Evolutionary conservation across 768 basidiomycete species (phyloP).

Genomic region (Crassisporium funariophilum): DNA sequence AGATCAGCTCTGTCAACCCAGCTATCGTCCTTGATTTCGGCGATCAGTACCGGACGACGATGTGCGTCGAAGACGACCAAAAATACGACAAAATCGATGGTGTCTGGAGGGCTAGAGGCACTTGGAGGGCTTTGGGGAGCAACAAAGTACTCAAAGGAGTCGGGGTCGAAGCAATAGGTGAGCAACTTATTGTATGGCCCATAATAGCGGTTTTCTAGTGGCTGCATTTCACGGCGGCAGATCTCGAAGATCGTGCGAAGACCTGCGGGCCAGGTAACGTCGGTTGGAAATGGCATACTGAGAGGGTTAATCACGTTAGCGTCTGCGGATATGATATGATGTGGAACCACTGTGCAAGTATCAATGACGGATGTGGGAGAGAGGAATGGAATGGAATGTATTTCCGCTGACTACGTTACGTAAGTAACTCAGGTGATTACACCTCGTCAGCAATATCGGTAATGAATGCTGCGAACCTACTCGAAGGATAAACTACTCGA

Average conservation of each 20-base stretch:
- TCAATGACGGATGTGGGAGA: not conserved
- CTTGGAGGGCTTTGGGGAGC: conserved; percentile 30
- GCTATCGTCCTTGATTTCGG: conserved; percentile 33
- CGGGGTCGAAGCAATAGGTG: conserved; percentile 32
- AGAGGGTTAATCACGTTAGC: not conserved
- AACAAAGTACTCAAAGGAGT: conserved; percentile 22
- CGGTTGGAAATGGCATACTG: conserved; percentile 17
- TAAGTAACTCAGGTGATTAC: conserved; percentile 2
- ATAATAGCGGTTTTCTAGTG: conserved; percentile 35
- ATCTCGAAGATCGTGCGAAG: conserved; percentile 32
- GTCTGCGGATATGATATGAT: not conserved
- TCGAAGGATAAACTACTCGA: not conserved
- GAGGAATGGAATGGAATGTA: not conserved
- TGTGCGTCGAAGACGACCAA: conserved; percentile 32
- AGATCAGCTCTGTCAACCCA: conserved; percentile 26
- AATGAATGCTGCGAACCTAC: not conserved
- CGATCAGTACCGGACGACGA: conserved; percentile 33
- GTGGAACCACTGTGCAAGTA: not conserved
- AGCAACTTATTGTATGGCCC: conserved; percentile 42
- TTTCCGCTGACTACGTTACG: not conserved
- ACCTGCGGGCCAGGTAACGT: conserved; percentile 28
- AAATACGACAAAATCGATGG: conserved; percentile 29
- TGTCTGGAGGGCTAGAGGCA: conserved; percentile 18
- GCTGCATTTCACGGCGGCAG: conserved; percentile 21
- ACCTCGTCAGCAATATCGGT: conserved; percentile 4